Percentiles rank a stretch among this genome's conserved stretches.
Conservation (phyloP, 169 alveolate genomes). For the Theileria parva region DNA sequence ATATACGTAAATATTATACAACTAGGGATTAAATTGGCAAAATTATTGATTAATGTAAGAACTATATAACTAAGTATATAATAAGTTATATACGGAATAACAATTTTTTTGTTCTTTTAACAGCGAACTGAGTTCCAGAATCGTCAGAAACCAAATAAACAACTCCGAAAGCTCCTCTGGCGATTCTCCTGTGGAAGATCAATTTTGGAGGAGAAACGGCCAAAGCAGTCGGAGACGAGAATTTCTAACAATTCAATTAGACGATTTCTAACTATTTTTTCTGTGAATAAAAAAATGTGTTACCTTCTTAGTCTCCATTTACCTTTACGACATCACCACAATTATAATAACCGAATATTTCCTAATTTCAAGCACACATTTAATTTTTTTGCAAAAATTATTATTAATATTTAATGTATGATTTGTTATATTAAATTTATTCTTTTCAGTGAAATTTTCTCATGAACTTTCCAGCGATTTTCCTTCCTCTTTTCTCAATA, state of each 20-base stretch:
- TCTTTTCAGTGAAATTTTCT: not conserved
- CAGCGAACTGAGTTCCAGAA: constrained; percentile 47
- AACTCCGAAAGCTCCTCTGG: constrained; percentile 62
- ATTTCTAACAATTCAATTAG: constrained; percentile 28
- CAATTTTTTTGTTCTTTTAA: constrained; percentile 50
- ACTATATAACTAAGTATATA: not conserved
- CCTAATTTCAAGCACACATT: not conserved
- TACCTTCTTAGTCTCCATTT: constrained; percentile 6
- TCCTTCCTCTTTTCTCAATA: not conserved
- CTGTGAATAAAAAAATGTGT: not conserved
- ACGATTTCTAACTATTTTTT: not conserved
- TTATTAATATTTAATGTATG: not conserved
- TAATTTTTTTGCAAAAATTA: not conserved
- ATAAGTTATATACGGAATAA: not conserved
- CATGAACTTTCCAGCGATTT: not conserved
- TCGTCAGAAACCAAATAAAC: constrained; percentile 57
- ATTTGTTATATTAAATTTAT: not conserved
- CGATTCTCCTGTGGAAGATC: constrained; percentile 59
- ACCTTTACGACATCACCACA: not conserved
- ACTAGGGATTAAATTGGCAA: not conserved
- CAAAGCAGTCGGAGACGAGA: constrained; percentile 47
- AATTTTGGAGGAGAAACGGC: constrained; percentile 36
- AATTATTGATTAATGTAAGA: not conserved
- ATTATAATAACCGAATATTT: not conserved
- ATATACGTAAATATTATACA: no score